Evolutionary conservation across 768 basidiomycete species (phyloP), one percentile per base, ranked within the genome.

Genomic region (Leucogyrophana mollusca): DNA sequence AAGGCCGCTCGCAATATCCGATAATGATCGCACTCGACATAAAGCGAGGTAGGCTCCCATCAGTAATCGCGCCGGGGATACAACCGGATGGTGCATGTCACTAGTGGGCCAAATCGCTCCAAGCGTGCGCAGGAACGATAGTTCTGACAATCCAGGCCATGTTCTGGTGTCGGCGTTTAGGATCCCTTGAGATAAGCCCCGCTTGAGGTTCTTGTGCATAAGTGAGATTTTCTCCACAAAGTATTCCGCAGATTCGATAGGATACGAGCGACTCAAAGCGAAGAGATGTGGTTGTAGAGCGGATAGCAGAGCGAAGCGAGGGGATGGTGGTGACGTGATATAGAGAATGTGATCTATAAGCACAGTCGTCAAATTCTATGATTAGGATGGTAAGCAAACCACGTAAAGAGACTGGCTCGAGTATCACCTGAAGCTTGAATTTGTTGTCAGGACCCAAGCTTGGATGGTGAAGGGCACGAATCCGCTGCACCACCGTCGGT

Each of bases 141-240:
- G 73, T 63, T 99, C 96, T 4, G 91, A 69, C 3, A 83, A 64
- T 22, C 87, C 86, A 5, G 96, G 95, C 85, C 91, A 98, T 0
- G 92, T 97, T 69, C 80, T 89, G 3, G 90, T 74, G 8, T 79
- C 72, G 0, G 63, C 63, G 20, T 77, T 69, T 11, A 79, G 69
- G 0, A 89, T 71, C 1, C 90, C 91, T 6, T 74, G 74, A 3
- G 85, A 78, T 14, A 99, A 70, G 7, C 94, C 94, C 8, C 83
- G 83, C 41, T 80, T 81, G 44, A 98, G 79, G 62, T 97, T 96
- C 72, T 93, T 94, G 65, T 97, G 85, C 92, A 98, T 96, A 4
- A 96, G 67, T 9, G 74, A 69, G 35, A 98, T 75, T 66, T 97
- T 98, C 22, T 78, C 71, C 50, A 88, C 80, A 65, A 94, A 91